These are phyloP conservation scores for Mycothermus thermophilus DNA, from an alignment of 495 filamentous ascomycete species.

Conservation along the genomic window DNA sequence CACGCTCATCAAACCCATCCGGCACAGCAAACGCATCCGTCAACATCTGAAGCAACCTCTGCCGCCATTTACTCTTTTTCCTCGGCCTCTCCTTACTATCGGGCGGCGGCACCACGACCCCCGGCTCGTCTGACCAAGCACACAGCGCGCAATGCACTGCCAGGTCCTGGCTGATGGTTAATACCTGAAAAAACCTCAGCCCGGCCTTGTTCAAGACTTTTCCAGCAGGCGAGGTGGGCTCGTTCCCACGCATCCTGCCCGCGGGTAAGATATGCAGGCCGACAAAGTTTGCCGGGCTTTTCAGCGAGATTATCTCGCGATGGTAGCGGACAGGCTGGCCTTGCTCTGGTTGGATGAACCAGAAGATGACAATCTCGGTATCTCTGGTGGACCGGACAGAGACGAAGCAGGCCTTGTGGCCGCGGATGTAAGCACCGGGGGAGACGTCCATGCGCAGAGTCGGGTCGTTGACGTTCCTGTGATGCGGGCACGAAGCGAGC, in stretches of 20 bases:
- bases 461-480: constrained; percentile 23
- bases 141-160: constrained; percentile 16
- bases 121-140: constrained; percentile 12
- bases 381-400: constrained; percentile 14
- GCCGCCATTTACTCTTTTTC: background rate
- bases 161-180: constrained; percentile 16
- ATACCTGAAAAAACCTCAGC: constrained; percentile 18
- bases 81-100: background rate
- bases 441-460: constrained; percentile 25
- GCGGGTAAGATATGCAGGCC: constrained; percentile 14
- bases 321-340: constrained; percentile 11
- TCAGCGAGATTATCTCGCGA: constrained; percentile 10
- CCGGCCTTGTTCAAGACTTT: constrained; percentile 4
- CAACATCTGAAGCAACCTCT: constrained; percentile 2
- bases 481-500: constrained; percentile 33
- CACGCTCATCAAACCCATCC: constrained; percentile 16
- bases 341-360: constrained; percentile 15
- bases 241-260: constrained; percentile 1
- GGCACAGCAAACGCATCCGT: constrained; percentile 15
- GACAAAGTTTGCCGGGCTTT: constrained; percentile 6
- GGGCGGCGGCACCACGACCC: constrained; percentile 1
- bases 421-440: constrained; percentile 8
- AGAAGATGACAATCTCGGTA: constrained; percentile 13
- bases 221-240: background rate
- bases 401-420: constrained; percentile 13